Evolutionary conservation across 2,329 filamentous ascomycete genomes (phyloP).

Genomic region (Alternaria ventricosa): DNA sequence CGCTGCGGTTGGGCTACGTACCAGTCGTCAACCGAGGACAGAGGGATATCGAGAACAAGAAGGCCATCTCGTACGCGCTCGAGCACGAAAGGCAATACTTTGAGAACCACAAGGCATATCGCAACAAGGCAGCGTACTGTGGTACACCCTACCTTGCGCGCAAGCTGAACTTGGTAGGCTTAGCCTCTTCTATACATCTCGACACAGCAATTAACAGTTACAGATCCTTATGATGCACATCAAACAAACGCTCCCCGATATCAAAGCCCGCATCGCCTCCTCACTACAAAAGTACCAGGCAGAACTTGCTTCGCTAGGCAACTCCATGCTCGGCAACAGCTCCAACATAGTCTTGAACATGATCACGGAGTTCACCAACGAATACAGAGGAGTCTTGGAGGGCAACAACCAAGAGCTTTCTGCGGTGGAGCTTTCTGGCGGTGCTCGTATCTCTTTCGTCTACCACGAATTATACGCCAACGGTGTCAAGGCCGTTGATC

Average conservation of each 20-base stretch:
- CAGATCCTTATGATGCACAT: constrained; percentile 99
- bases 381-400: constrained; percentile 94
- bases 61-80: constrained; percentile 86
- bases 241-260: constrained; percentile 98
- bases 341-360: constrained; percentile 97
- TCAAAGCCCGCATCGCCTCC: constrained; percentile 94
- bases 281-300: constrained; percentile 89
- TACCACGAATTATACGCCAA: constrained; percentile 99
- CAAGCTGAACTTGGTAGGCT: constrained; percentile 82
- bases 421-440: constrained; percentile 90
- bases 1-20: constrained; percentile 90
- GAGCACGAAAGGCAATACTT: constrained; percentile 97
- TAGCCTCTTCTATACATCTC: neutral
- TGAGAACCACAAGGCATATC: constrained; percentile 97
- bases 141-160: constrained; percentile 95
- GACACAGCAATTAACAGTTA: constrained; percentile 30
- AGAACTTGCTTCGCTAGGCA: constrained; percentile 83
- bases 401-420: constrained; percentile 97
- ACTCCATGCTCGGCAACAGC: constrained; percentile 94
- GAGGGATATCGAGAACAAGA: constrained; percentile 98
- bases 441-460: constrained; percentile 97
- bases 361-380: constrained; percentile 98
- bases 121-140: constrained; percentile 98
- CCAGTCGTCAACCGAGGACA: constrained; percentile 98
- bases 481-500: constrained; percentile 95